These are phyloP conservation scores for Atkinsonella texensis DNA, from an alignment of 2,329 filamentous ascomycete genomes.

Conservation along the genomic window DNA sequence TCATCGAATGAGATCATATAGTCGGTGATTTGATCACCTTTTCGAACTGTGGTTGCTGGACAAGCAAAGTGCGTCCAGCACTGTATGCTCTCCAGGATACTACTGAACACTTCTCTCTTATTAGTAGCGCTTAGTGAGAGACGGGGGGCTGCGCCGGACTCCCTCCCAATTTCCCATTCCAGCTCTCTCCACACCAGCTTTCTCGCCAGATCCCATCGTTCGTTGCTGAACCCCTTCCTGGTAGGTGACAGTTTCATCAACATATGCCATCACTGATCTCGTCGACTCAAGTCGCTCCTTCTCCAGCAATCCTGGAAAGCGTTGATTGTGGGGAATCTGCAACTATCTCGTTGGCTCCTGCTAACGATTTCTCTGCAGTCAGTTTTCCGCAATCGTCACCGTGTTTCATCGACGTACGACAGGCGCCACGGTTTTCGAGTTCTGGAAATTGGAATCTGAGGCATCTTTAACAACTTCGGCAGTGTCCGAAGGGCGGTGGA, in stretches of 20 bases:
- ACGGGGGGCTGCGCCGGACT: slow-evolving; percentile 5
- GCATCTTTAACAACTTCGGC: not conserved
- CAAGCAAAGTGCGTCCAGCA: slow-evolving; percentile 4
- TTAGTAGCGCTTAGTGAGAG: slow-evolving; percentile 3
- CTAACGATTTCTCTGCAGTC: slow-evolving; percentile 1
- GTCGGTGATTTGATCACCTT: not conserved
- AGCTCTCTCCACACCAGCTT: slow-evolving; percentile 7
- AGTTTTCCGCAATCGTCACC: not conserved
- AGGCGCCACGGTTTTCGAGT: not conserved
- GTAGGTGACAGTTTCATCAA: slow-evolving; percentile 3
- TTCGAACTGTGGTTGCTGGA: not conserved
- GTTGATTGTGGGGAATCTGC: not conserved
- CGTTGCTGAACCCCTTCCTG: not conserved
- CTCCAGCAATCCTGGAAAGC: not conserved
- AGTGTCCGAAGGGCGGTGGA: slow-evolving; percentile 9
- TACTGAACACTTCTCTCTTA: slow-evolving; percentile 2
- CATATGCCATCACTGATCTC: not conserved
- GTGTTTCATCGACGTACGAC: not conserved
- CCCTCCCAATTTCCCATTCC: slow-evolving; percentile 6
- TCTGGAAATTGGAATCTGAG: not conserved
- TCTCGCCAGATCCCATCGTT: slow-evolving; percentile 5
- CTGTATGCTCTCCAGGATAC: slow-evolving; percentile 7
- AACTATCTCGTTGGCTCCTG: not conserved
- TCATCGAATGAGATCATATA: not conserved
- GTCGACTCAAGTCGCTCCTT: not conserved